Conservation (phyloP, 495 filamentous ascomycete genomes). For the Neurospora discreta region DNA sequence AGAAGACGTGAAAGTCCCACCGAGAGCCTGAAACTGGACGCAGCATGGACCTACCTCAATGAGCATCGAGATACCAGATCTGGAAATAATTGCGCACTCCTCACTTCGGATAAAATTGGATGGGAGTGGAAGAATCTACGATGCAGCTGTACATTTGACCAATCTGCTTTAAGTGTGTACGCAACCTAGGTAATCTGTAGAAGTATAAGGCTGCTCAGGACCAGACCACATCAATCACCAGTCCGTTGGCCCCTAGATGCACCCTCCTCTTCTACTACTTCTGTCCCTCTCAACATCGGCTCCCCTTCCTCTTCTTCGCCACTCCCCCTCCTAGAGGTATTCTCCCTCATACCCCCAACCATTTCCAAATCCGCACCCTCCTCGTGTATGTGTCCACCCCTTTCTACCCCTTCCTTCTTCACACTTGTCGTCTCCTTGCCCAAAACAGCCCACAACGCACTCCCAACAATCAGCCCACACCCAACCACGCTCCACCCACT, state of each 20-base stretch:
- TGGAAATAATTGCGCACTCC: constrained; percentile 12
- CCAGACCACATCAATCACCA: neutral
- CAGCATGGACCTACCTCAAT: constrained; percentile 25
- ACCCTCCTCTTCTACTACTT: constrained; percentile 1
- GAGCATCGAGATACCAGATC: constrained; percentile 16
- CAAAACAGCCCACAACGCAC: constrained; percentile 70
- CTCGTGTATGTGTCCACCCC: neutral
- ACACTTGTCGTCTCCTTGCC: constrained; percentile 27
- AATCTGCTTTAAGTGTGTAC: neutral
- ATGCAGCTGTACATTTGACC: neutral
- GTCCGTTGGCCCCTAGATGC: neutral
- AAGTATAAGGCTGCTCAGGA: neutral
- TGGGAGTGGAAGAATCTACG: neutral
- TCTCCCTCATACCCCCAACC: neutral
- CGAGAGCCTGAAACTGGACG: constrained; percentile 11
- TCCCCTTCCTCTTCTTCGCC: constrained; percentile 14
- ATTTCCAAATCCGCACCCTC: constrained; percentile 6
- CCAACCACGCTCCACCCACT: constrained; percentile 57
- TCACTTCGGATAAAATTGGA: constrained; percentile 26
- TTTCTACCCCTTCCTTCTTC: constrained; percentile 24
- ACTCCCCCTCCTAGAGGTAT: neutral
- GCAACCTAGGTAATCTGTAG: neutral
- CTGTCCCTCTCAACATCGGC: constrained; percentile 11
- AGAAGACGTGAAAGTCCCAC: neutral
- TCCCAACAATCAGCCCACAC: constrained; percentile 66